Base-by-base conservation (phyloP, 306 rosid species). In the Cucurbita ficifolia region DNA sequence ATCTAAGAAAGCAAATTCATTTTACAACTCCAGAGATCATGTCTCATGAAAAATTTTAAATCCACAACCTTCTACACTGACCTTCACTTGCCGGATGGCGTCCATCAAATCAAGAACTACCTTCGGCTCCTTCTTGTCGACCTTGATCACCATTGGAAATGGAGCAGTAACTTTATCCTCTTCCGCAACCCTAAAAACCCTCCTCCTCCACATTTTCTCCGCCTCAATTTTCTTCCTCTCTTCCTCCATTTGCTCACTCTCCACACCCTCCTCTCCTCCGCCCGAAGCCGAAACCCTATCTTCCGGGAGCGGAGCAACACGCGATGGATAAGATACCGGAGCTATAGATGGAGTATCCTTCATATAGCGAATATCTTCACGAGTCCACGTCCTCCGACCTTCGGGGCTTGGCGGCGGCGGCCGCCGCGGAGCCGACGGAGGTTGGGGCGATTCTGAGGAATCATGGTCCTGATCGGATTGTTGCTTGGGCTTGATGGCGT, bases 21-120 rank as follows among this genome's bases (percentile, higher is more conserved):
- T 64, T 46, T 33, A 48, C 57, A n/a, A 69, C 38, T 22, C 18
- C 22, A 48, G 5, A n/a, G 58, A 42, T 21, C 33, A 67, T 6
- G 11, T 2, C 52, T 7, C 39, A 18, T 19, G 50, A 52, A 72
- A 52, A 33, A 2, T 71, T 29, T 2, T 50, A 43, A 67, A 45
- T 17, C 19, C 46, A 59, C 19, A 61, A 80, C 9, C 58, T 13
- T 22, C 21, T 60, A 58, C 65, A 75, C 86, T 65, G 77, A 90
- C 99, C 99, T 89, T 94, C 75, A 94, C 92, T 79, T 76, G 86
- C 52, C 95, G 94, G 79, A 94, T 85, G 24, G 92, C 97, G 57
- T 94, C 99, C 51, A 60, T 8, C 84, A 94, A 84, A 80, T 94
- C 97, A 80, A 83, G 80, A 8, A 87, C 36, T n/a, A 86, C 76